Base-by-base conservation (phyloP, 2,329 filamentous ascomycete species). In the Didymella segeticola region DNA sequence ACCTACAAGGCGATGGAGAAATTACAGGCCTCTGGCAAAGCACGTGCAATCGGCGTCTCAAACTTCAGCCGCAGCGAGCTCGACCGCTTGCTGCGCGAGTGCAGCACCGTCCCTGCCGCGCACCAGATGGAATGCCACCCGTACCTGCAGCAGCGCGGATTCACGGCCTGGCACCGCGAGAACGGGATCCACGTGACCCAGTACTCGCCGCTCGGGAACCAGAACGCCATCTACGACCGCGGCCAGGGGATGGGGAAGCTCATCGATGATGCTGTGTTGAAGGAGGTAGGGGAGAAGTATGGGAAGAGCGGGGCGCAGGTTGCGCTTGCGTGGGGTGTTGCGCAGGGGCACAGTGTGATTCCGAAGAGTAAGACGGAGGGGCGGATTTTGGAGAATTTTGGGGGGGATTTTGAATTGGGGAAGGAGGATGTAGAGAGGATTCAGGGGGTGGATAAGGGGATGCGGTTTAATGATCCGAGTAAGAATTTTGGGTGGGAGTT, bases 321-420 rank as follows among this genome's bases (percentile, higher is more conserved):
- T 23, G 82, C 96, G 57, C 82, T 96, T 63, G 85, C 91, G 66
- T 96, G 92, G 92, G 86, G 91, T 19, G 96, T 91, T 14, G 91
- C 96, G 82, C 61, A 66, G 49, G 70, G 69, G 0, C 63, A 64
- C 14, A 70, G 66, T 23, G 69, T 72, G n/a, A 69, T 72, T 48
- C 69, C 71, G 8, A 74, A 73, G 58, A 63, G 56, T 1, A 71
- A 72, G 60, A 73, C 70, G 1, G 64, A 70, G 52, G 46, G 38
- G 14, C 56, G 69, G 10, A 74, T 74, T 43, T 55, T 57, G 58
- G 42, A 61, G 19, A 74, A 74, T 39, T 36, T 73, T 1, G 66
- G 70, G 47, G 85, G 91, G 69, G 89, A 88, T 46, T 93, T 88
- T 84, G 79, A 83, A 53, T 76, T 96, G 72, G 86, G 83, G 2